Evolutionary conservation across 2,329 filamentous ascomycete species (phyloP), one percentile per base, ranked within the genome.

Genomic region (Hirsutella minnesotensis): DNA sequence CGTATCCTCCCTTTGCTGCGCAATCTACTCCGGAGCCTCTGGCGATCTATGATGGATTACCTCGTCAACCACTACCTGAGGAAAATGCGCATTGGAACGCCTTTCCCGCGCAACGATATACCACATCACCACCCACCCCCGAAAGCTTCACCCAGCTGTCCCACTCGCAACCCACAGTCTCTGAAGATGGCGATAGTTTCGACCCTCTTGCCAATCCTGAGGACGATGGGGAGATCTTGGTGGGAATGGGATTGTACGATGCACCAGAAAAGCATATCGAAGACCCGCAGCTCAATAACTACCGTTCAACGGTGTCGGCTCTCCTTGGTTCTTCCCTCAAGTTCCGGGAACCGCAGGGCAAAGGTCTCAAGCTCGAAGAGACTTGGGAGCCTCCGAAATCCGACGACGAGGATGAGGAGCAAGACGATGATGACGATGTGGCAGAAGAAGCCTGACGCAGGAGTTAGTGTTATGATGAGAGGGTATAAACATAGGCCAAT

Each of bases 201-300:
- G 64, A 72, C 43, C 51, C 70, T 5, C 60, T 76, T 20, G 69
- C 73, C 27, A 69, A 76, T 33, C 56, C 64, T 10, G 67, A 75
- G 39, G 76, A 77, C 22, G 76, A 77, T 38, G 81, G 78, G 31
- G 83, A 88, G 53, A 81, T 87, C 46, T 70, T 90, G 2, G 72
- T 88, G n/a, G 85, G 85, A 18, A 81, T 92, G 74, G 86, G 86
- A 1, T 72, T 92, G 0, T 92, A 92, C 59, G 85, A 87, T 53
- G 67, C 75, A 4, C 83, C 83, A 0, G 81, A 80, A 43, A 73
- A 75, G 53, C 53, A 60, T 35, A 61, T 69, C 8, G 62, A 66
- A 18, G 71, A 74, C 43, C 64, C 69, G 24, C 64, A 69, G 40
- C 57, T 75, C 43, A 64, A 77, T 60, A 69, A 74, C 62, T 70